These are phyloP conservation scores for Thelephora ganbajun DNA, from an alignment of 768 basidiomycete genomes.

Conservation along the genomic window DNA sequence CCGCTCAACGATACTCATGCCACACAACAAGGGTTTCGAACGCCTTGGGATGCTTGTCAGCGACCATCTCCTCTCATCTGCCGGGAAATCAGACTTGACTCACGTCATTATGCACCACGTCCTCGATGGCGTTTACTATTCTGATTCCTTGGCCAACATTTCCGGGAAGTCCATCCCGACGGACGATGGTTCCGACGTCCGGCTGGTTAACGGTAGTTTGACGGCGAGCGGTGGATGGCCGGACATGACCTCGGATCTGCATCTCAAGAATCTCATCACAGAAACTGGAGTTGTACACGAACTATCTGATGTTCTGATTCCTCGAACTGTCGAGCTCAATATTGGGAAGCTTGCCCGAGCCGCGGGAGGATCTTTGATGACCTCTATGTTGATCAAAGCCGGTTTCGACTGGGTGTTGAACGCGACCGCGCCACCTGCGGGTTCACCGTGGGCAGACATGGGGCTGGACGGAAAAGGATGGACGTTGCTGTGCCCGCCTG, in stretches of 20 bases:
- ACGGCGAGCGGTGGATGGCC: slow-evolving; percentile 70
- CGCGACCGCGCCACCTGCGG: slow-evolving; percentile 66
- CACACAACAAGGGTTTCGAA: slow-evolving; percentile 81
- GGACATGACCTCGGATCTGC: slow-evolving; percentile 47
- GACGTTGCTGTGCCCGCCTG: slow-evolving; percentile 84
- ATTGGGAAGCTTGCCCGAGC: slow-evolving; percentile 85
- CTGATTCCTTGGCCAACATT: slow-evolving; percentile 42
- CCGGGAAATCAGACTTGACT: slow-evolving; percentile 69
- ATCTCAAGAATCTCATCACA: slow-evolving; percentile 60
- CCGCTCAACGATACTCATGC: slow-evolving; percentile 72
- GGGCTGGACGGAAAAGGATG: slow-evolving; percentile 45
- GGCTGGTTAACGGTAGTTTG: slow-evolving; percentile 42
- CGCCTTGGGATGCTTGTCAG: slow-evolving; percentile 76
- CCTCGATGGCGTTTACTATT: slow-evolving; percentile 63
- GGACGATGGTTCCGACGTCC: slow-evolving; percentile 73
- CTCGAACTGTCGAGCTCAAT: slow-evolving; percentile 74
- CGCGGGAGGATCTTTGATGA: slow-evolving; percentile 82
- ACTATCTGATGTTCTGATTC: slow-evolving; percentile 73
- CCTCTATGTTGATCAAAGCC: slow-evolving; percentile 65
- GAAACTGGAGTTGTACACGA: slow-evolving; percentile 87
- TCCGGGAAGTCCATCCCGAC: slow-evolving; percentile 66
- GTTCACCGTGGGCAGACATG: slow-evolving; percentile 45
- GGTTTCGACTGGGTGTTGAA: slow-evolving; percentile 88
- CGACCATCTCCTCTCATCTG: slow-evolving; percentile 67
- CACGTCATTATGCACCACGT: slow-evolving; percentile 83